Conservation (phyloP, 2,329 filamentous ascomycete genomes). For the Xylaria sp. region DNA sequence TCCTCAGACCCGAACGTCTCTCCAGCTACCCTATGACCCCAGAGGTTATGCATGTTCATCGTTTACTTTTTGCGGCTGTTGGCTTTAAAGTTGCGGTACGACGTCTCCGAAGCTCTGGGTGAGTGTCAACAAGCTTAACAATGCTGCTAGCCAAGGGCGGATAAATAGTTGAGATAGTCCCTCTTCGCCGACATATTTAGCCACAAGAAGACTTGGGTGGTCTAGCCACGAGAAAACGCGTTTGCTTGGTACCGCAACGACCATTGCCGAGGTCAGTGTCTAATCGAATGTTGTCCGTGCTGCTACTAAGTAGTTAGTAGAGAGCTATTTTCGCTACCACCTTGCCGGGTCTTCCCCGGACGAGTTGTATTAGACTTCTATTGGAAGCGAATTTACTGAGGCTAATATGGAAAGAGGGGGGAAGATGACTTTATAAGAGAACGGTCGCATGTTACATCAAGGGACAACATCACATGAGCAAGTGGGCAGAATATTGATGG, state of each 20-base stretch:
- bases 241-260: conserved; percentile 15
- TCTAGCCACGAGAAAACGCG: conserved; percentile 29
- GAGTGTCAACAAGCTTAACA: conserved; percentile 36
- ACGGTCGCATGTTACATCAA: conserved; percentile 4
- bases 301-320: not conserved
- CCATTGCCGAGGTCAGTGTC: conserved; percentile 14
- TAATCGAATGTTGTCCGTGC: not conserved
- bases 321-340: conserved; percentile 25
- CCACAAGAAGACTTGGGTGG: conserved; percentile 31
- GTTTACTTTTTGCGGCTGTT: conserved; percentile 34
- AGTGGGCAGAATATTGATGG: conserved; percentile 25
- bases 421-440: not conserved
- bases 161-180: conserved; percentile 43
- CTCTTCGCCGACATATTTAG: conserved; percentile 44
- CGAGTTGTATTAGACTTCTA: conserved; percentile 1
- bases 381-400: conserved; percentile 2
- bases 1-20: conserved; percentile 15
- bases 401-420: conserved; percentile 22
- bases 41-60: conserved; percentile 27
- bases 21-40: conserved; percentile 24
- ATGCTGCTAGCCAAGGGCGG: conserved; percentile 41
- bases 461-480: conserved; percentile 15
- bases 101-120: conserved; percentile 41
- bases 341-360: conserved; percentile 23
- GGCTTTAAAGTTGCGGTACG: conserved; percentile 37